Evolutionary conservation across 305 asterid genomes (phyloP).

Genomic region (Plantago rigida): DNA sequence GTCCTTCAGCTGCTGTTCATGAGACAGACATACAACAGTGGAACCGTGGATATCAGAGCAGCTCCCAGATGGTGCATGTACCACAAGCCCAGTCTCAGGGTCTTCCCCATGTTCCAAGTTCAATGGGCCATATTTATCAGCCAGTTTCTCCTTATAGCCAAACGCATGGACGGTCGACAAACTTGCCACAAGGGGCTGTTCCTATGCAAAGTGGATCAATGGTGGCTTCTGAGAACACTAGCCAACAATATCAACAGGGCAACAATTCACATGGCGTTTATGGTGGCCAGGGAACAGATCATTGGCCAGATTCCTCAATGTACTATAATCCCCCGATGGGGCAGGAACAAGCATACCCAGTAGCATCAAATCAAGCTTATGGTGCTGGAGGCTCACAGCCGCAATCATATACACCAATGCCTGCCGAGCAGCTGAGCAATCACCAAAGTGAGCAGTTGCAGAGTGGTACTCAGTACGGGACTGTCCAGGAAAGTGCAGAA

Average conservation of each 20-base stretch:
- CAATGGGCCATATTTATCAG: constrained; percentile 37
- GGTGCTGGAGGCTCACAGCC: constrained; percentile 37
- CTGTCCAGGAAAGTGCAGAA: constrained; percentile 52
- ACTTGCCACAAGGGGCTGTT: constrained; percentile 29
- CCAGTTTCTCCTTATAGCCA: constrained; percentile 38
- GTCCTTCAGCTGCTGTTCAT: constrained; percentile 35
- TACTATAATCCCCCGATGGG: constrained; percentile 42
- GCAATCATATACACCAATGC: constrained; percentile 42
- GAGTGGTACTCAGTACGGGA: constrained; percentile 40
- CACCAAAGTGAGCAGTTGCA: constrained; percentile 55
- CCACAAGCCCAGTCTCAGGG: constrained; percentile 39
- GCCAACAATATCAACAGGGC: constrained; percentile 51
- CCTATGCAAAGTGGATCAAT: constrained; percentile 38
- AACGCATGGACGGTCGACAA: constrained; percentile 35
- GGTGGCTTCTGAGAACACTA: constrained; percentile 32
- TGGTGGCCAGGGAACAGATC: constrained; percentile 37
- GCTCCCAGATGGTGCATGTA: constrained; percentile 40
- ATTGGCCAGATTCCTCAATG: constrained; percentile 42
- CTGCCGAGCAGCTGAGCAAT: constrained; percentile 35
- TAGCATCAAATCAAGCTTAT: constrained; percentile 40
- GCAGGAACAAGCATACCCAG: constrained; percentile 49
- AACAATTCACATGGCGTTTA: constrained; percentile 33
- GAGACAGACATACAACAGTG: constrained; percentile 43
- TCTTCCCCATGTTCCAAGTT: constrained; percentile 27
- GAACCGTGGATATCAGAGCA: constrained; percentile 43